Evolutionary conservation across 2,329 filamentous ascomycete genomes (phyloP), one percentile per base, ranked within the genome.

Genomic region (Arthroderma sp.): DNA sequence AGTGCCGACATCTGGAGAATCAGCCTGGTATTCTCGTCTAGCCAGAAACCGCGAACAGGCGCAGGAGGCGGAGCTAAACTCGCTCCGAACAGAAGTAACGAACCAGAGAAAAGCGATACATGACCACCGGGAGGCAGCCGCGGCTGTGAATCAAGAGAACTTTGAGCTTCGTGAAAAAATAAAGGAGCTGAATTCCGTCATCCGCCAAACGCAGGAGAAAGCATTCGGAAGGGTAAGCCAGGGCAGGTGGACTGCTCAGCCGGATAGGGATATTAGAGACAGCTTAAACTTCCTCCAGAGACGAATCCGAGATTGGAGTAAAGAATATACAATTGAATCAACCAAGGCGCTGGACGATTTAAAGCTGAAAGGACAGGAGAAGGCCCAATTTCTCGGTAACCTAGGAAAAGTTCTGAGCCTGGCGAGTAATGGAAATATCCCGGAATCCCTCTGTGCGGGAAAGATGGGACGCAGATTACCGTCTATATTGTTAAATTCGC

Each of bases 231-330:
- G 36, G 22, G 38, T 48, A 3, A 34, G 36, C 15, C 27, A 45
- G 36, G 46, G 36, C 7, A 45, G 42, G 37, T 48, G 46, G 46
- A 15, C 38, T 6, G 29, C 46, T 9, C 42, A 41, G 34, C 42
- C 44, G 28, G 46, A 48, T 36, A 31, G 36, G 8, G 30, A 34
- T 38, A 22, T 48, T 30, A 42, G 46, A 4, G 37, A 32, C 10
- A 39, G 45, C 5, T 28, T 48, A 11, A 34, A 36, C 8, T 36
- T 38, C n/a, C 34, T 48, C 33, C 42, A 48, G 29, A 31, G 38
- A 8, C 11, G n/a, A 38, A n/a, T 46, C 3, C 29, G 44, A 28
- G 38, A 37, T n/a, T 46, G 44, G 44, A 40, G 37, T n/a, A 46
- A 41, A 30, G 38, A 46, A 11, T 42, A 46, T 28, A 39, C 44